Conservation (phyloP, 2,329 filamentous ascomycete genomes). For the Atkinsonella hypoxylon region DNA sequence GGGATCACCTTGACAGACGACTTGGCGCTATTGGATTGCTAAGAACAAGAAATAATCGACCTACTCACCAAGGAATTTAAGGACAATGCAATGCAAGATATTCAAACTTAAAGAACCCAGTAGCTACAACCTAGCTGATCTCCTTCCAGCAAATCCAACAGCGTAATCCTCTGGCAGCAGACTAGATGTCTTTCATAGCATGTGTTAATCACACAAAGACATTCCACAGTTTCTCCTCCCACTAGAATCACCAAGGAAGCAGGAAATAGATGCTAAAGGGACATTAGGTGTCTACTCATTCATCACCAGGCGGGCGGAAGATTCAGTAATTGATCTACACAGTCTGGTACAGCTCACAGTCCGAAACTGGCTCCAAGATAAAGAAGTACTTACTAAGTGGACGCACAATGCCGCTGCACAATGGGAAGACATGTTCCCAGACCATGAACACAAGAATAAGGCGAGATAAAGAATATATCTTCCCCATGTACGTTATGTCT, state of each 20-base stretch:
- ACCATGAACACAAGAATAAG: neutral
- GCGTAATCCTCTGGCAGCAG: conserved; percentile 18
- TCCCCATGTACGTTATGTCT: conserved; percentile 3
- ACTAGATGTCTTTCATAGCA: conserved; percentile 27
- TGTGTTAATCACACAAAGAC: conserved; percentile 26
- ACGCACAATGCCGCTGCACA: neutral
- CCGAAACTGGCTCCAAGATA: conserved; percentile 14
- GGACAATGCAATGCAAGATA: conserved; percentile 23
- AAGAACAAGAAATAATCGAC: conserved; percentile 17
- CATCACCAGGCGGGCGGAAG: conserved; percentile 13
- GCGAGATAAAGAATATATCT: conserved; percentile 3
- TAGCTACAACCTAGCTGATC: conserved; percentile 26
- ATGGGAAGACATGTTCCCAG: neutral
- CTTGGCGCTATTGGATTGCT: conserved; percentile 18
- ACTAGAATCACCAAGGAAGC: conserved; percentile 2
- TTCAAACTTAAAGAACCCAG: conserved; percentile 19
- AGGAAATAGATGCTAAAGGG: conserved; percentile 16
- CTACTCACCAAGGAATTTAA: conserved; percentile 17
- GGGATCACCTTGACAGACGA: conserved; percentile 17
- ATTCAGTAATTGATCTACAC: conserved; percentile 22
- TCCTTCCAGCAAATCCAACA: conserved; percentile 25
- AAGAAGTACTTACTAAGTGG: conserved; percentile 2
- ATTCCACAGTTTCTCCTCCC: conserved; percentile 25
- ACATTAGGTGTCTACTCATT: conserved; percentile 21
- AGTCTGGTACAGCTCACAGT: conserved; percentile 22